Conservation (phyloP, 1,284 basidiomycete species). For the Sporisorium exsertum region DNA sequence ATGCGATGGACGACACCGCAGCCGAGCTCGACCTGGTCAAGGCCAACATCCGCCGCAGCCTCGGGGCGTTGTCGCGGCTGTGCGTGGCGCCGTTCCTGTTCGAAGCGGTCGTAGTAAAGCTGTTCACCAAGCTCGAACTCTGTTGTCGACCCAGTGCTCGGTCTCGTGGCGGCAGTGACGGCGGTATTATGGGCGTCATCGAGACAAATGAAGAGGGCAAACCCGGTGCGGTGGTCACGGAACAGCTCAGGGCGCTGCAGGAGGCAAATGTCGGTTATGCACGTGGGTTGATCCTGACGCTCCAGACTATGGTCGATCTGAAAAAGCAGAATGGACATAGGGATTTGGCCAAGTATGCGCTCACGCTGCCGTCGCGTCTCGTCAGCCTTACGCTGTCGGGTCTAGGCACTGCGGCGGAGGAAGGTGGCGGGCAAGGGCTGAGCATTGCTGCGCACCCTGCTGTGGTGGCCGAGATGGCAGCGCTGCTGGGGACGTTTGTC, state of each 20-base stretch:
- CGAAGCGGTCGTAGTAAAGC: conserved; percentile 82
- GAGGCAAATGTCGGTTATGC: conserved; percentile 63
- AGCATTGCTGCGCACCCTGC: conserved; percentile 42
- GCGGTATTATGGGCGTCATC: conserved; percentile 73
- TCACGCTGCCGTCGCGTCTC: conserved; percentile 47
- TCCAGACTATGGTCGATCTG: conserved; percentile 61
- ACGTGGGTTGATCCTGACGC: conserved; percentile 59
- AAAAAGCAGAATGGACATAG: conserved; percentile 48
- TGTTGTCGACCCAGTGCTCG: conserved; percentile 78
- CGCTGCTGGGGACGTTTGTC: conserved; percentile 51
- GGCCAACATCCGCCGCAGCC: conserved; percentile 73
- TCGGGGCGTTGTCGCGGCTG: conserved; percentile 80
- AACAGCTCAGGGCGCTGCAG: conserved; percentile 19
- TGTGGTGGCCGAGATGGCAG: conserved; percentile 54
- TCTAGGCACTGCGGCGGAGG: conserved; percentile 7
- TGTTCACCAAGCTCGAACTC: conserved; percentile 84
- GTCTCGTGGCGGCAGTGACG: conserved; percentile 4
- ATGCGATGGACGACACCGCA: conserved; percentile 43
- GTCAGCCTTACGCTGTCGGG: conserved; percentile 38
- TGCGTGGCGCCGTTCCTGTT: conserved; percentile 83
- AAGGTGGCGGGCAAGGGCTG: neutral
- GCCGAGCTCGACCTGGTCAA: conserved; percentile 37
- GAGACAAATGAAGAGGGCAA: conserved; percentile 81
- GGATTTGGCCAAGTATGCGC: conserved; percentile 54
- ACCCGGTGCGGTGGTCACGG: conserved; percentile 74